These are phyloP conservation scores for Fusarium circinatum DNA, from an alignment of 2,329 filamentous ascomycete genomes.

Conservation along the genomic window DNA sequence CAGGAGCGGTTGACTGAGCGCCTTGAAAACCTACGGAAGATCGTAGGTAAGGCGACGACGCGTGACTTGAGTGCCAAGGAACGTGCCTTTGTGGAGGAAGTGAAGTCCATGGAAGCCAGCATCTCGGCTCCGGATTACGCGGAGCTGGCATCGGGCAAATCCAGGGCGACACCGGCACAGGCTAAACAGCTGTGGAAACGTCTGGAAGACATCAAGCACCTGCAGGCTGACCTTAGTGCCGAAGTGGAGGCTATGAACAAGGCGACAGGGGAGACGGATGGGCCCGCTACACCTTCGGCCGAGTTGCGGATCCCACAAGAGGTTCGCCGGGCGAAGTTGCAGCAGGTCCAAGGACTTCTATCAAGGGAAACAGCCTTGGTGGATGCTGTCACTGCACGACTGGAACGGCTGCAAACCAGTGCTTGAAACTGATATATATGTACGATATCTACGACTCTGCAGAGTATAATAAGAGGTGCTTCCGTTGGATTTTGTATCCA, in stretches of 20 bases:
- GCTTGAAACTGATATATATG: slow-evolving; percentile 43
- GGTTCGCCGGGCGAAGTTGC: slow-evolving; percentile 70
- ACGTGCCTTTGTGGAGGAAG: slow-evolving; percentile 57
- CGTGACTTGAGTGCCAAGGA: slow-evolving; percentile 59
- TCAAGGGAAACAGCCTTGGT: slow-evolving; percentile 75
- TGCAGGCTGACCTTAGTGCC: slow-evolving; percentile 63
- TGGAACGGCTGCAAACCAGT: slow-evolving; percentile 64
- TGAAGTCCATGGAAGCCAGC: slow-evolving; percentile 64
- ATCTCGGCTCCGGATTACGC: slow-evolving; percentile 52
- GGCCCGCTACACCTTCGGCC: slow-evolving; percentile 46
- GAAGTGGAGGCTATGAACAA: slow-evolving; percentile 60
- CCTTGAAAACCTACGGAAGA: slow-evolving; percentile 66
- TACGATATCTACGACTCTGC: slow-evolving; percentile 21
- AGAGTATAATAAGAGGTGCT: slow-evolving; percentile 29
- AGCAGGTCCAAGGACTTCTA: slow-evolving; percentile 70
- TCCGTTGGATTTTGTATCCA: not conserved
- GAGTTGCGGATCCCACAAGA: slow-evolving; percentile 67
- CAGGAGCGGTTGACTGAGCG: slow-evolving; percentile 68
- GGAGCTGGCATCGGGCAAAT: slow-evolving; percentile 47
- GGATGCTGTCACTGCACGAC: slow-evolving; percentile 70
- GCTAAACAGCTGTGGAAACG: slow-evolving; percentile 65
- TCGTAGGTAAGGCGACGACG: slow-evolving; percentile 54
- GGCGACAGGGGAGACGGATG: slow-evolving; percentile 40
- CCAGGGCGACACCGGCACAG: slow-evolving; percentile 40
- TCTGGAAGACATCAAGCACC: slow-evolving; percentile 64